These are phyloP conservation scores for bread wheat (Triticum aestivum) DNA, from an alignment of 176 grass and related monocot genomes.

Conservation along the genomic window DNA sequence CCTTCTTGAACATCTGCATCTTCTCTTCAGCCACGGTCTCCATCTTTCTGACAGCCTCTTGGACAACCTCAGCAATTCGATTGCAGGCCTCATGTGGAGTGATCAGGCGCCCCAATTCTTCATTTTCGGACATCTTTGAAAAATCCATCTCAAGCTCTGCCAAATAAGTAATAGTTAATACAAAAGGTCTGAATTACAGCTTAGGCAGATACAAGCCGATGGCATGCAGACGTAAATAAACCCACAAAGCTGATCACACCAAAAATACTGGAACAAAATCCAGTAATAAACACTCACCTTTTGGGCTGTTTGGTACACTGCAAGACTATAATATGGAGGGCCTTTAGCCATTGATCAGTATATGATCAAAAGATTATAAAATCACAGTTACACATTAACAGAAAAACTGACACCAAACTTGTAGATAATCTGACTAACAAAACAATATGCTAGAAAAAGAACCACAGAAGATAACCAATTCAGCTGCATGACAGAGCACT, in stretches of 20 bases:
- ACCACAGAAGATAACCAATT: not conserved
- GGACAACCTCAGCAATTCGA: constrained; percentile 69
- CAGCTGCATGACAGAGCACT: not conserved
- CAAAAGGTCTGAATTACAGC: not conserved
- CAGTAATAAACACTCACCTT: not conserved
- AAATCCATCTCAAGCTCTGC: constrained; percentile 67
- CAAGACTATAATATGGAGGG: not conserved
- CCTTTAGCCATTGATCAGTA: not conserved
- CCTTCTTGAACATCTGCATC: constrained; percentile 47
- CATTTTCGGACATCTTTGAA: constrained; percentile 45
- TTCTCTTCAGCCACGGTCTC: constrained; percentile 83
- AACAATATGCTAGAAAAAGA: not conserved
- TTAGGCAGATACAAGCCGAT: not conserved
- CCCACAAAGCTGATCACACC: not conserved
- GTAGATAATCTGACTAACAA: not conserved
- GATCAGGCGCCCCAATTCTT: constrained; percentile 62
- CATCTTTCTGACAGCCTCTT: constrained; percentile 79
- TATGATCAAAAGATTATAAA: not conserved
- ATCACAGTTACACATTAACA: not conserved
- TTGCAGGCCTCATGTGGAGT: constrained; percentile 78
- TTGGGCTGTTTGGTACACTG: not conserved
- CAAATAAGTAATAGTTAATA: constrained; percentile 2
- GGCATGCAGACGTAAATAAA: constrained; percentile 1
- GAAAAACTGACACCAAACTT: too few species aligned
- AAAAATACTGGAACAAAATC: not conserved